Percentiles rank a stretch among this genome's conserved stretches.
phyloP scores from a whole-genome alignment of 306 rosid species.

The Lotus japonicus region DNA sequence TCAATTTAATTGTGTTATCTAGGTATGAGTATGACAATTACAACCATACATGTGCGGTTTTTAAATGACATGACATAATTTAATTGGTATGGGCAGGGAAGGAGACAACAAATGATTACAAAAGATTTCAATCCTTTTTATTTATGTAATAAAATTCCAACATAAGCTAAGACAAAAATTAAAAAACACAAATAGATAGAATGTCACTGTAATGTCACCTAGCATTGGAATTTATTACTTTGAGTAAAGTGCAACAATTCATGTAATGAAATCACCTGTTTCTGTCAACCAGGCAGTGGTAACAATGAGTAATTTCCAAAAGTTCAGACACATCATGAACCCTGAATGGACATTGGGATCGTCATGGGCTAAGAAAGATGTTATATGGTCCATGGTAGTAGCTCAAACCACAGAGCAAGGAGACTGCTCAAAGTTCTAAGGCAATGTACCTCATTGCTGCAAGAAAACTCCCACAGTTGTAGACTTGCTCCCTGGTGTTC shows the following conservation, averaged over 20 bases:
- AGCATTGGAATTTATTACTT: not conserved
- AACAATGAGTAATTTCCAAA: slow-evolving; percentile 79
- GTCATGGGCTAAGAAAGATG: slow-evolving; percentile 95
- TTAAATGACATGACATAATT: too few species aligned
- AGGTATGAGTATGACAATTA: too few species aligned
- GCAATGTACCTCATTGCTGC: slow-evolving; percentile 85
- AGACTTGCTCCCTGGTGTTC: slow-evolving; percentile 87
- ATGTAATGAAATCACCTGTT: not conserved
- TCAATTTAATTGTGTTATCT: too few species aligned
- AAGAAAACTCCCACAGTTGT: slow-evolving; percentile 80
- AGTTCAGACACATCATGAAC: slow-evolving; percentile 76
- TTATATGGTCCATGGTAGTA: slow-evolving; percentile 81
- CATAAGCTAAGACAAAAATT: too few species aligned
- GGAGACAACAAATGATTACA: too few species aligned
- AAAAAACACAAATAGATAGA: not conserved
- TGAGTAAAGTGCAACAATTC: not conserved
- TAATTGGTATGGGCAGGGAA: too few species aligned
- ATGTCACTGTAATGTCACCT: not conserved
- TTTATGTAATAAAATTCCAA: too few species aligned
- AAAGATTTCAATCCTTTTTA: too few species aligned
- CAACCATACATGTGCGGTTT: too few species aligned
- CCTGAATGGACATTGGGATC: slow-evolving; percentile 89
- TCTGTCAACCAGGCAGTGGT: slow-evolving; percentile 51
- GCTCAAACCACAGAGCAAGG: slow-evolving; percentile 94
- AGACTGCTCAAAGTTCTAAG: slow-evolving; percentile 90